phyloP scores from a whole-genome alignment of 1,139 yeast genomes.

The Sugiyamaella paludigena region DNA sequence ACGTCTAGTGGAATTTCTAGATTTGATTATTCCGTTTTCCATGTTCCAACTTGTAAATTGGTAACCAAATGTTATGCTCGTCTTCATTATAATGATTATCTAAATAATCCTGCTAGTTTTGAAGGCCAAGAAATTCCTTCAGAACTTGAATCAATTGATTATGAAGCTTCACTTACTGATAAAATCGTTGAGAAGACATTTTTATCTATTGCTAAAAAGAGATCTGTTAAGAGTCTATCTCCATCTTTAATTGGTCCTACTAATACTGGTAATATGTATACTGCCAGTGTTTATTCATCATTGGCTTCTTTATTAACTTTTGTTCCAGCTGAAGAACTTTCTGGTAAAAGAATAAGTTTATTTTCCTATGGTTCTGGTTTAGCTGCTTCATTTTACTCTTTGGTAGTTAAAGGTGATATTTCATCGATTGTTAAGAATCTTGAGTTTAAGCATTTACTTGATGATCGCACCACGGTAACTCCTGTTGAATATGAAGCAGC shows the following conservation, averaged over 20 bases:
- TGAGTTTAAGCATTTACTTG: conserved; percentile 67
- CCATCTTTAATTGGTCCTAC: conserved; percentile 89
- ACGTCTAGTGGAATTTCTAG: conserved; percentile 49
- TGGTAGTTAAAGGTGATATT: conserved; percentile 78
- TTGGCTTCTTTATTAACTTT: conserved; percentile 76
- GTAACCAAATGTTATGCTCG: conserved; percentile 93
- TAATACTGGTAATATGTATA: conserved; percentile 98
- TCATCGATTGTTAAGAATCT: conserved; percentile 62
- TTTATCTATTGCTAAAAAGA: conserved; percentile 72
- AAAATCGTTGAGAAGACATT: conserved; percentile 82
- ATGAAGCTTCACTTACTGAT: conserved; percentile 78
- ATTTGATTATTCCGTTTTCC: conserved; percentile 96
- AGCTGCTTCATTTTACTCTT: conserved; percentile 85
- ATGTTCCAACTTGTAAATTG: conserved; percentile 96
- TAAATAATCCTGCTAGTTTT: conserved; percentile 54
- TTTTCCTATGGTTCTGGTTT: conserved; percentile 98
- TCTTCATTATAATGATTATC: conserved; percentile 83
- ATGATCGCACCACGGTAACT: conserved; percentile 60
- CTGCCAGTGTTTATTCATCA: conserved; percentile 90
- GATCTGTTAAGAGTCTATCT: conserved; percentile 64
- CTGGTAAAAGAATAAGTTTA: conserved; percentile 81
- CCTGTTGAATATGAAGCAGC: conserved; percentile 84
- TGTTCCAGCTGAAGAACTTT: conserved; percentile 70
- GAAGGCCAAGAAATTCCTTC: conserved; percentile 55
- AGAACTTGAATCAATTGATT: conserved; percentile 60